Base-by-base conservation (phyloP, 345 rosid species). In the Sisymbrium altissimum region DNA sequence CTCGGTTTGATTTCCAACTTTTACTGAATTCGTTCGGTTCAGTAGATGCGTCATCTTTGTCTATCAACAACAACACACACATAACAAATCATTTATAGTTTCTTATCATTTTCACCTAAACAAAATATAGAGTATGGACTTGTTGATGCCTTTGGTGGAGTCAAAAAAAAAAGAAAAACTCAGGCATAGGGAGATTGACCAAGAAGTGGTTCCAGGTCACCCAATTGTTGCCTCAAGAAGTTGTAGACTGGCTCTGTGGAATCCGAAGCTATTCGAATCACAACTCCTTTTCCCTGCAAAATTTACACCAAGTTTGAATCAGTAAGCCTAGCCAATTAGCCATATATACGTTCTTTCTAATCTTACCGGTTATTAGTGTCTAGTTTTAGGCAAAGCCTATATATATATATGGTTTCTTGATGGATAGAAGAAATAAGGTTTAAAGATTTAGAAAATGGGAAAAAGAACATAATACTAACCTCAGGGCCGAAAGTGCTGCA, bases 171-270 rank as follows among this genome's bases (percentile, higher is more conserved):
- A 13, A 45, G 23, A 62, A 44, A 29, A n/a, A 54, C 12, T 75
- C 72, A 75, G 70, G 43, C 78, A 78, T 89, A 94, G 0, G 97
- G 99, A 21, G 80, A 52, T 65, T 84, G 86, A 40, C 97, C 99
- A 64, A 95, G 80, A 57, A 88, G 43, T 27, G 88, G 82, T 80
- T 89, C 87, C 79, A 95, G 33, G 54, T 70, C 83, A 64, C 83
- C 79, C 82, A 92, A 58, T 32, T 88, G 86, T 65, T 82, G 80
- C 71, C 82, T 82, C 75, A 95, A 79, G 75, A 95, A 92, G 38
- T 80, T 84, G 84, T 92, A 90, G 8, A 88, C 97, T 9, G 91
- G 82, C 71, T 95, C 99, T 4, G 97, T 89, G 9, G 90, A 87
- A 63, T 68, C 80, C n/a, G 97, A 86, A 71, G 93, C 97, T 50